phyloP scores from a whole-genome alignment of 73 alveolate species.

The Paramecium tetraurelia region DNA sequence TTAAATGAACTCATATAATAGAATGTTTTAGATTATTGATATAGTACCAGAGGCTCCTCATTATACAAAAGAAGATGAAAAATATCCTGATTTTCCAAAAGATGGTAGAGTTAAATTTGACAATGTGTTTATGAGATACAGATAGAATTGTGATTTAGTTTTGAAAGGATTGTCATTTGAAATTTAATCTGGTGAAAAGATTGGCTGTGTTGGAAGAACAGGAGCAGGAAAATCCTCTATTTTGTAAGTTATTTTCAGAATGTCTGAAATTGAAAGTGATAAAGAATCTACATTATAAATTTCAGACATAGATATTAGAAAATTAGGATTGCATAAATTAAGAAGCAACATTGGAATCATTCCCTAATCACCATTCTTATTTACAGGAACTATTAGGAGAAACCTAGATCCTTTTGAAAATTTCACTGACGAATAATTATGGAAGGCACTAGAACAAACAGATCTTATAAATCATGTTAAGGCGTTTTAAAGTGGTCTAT shows the following conservation, averaged over 20 bases:
- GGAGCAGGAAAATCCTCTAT: slow-evolving; percentile 71
- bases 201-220: slow-evolving; percentile 68
- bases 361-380: slow-evolving; percentile 78
- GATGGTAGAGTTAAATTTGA: slow-evolving; percentile 44
- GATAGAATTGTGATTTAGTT: slow-evolving; percentile 37
- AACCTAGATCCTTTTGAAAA: slow-evolving; percentile 86
- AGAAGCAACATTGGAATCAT: slow-evolving; percentile 75
- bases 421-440: slow-evolving; percentile 67
- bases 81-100: not conserved
- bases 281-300: slow-evolving; percentile 22
- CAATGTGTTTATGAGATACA: slow-evolving; percentile 31
- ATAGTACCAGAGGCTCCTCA: slow-evolving; percentile 14
- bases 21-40: slow-evolving; percentile 23
- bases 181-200: slow-evolving; percentile 35
- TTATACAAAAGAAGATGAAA: not conserved
- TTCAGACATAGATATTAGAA: slow-evolving; percentile 66
- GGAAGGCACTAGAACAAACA: slow-evolving; percentile 64
- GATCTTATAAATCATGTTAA: slow-evolving; percentile 58
- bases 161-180: slow-evolving; percentile 34
- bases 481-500: not conserved
- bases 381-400: slow-evolving; percentile 75
- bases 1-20: not conserved
- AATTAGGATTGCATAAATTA: slow-evolving; percentile 71
- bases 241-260: slow-evolving; percentile 65
- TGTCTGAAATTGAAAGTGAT: slow-evolving; percentile 65